phyloP scores from a whole-genome alignment of 2,329 filamentous ascomycete species.

The Berkeleyomyces basicola region DNA sequence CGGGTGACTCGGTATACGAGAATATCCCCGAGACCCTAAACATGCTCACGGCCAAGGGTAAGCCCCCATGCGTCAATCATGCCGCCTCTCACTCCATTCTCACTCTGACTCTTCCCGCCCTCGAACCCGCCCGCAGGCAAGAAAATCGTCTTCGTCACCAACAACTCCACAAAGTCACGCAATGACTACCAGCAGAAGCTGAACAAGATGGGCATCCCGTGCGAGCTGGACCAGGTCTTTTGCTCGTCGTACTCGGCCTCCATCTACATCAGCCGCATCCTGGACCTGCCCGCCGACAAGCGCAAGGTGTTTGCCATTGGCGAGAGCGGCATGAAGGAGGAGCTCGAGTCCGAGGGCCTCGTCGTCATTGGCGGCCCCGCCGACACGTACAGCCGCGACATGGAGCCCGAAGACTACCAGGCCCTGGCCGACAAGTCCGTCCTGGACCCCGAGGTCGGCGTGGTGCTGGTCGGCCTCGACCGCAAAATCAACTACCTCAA shows the following conservation, averaged over 20 bases:
- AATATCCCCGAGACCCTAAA: conserved; percentile 73
- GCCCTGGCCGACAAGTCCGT: conserved; percentile 57
- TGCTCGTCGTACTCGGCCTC: conserved; percentile 88
- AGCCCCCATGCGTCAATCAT: background rate
- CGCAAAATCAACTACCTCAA: conserved; percentile 95
- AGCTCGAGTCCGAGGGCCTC: conserved; percentile 65
- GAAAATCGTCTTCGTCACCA: conserved; percentile 87
- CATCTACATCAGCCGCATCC: conserved; percentile 88
- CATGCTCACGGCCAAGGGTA: conserved; percentile 67
- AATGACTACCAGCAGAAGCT: conserved; percentile 88
- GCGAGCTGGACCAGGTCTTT: conserved; percentile 78
- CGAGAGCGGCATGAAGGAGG: conserved; percentile 78
- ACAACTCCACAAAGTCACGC: conserved; percentile 96
- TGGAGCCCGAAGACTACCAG: conserved; percentile 64
- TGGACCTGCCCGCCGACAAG: conserved; percentile 59
- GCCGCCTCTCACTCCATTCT: background rate
- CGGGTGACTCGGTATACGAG: conserved; percentile 76
- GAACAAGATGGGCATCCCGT: conserved; percentile 61
- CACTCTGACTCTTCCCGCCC: background rate
- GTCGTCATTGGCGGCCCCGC: conserved; percentile 79
- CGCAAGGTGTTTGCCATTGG: conserved; percentile 92
- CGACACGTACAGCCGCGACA: conserved; percentile 56
- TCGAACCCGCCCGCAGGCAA: conserved; percentile 44
- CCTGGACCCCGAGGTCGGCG: conserved; percentile 75
- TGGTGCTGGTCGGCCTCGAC: conserved; percentile 80